Evolutionary conservation across 345 rosid genomes (phyloP), one percentile per base, ranked within the genome.

Genomic region (Dovyalis caffra): DNA sequence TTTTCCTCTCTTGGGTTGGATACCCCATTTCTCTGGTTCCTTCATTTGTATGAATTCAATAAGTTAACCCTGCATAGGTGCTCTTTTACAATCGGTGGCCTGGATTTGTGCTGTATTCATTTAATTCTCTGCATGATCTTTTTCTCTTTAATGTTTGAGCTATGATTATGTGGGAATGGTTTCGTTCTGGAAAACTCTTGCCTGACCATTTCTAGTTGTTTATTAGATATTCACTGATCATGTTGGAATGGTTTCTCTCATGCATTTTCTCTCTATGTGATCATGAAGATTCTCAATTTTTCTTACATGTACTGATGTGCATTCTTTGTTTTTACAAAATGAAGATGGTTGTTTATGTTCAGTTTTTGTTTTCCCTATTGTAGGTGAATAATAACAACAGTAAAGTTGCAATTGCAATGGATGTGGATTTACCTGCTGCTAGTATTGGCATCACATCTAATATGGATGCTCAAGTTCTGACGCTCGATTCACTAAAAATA

Each of bases 321-420:
- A n/a, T 10, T 1, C 12, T 60, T 10, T 31, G 6, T 11, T 25
- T n/a, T 60, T 60, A 60, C 64, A 60, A 60, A n/a, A 43, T 14
- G 47, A 43, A 12, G 47, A 43, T 43, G 26, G 64, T 28, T 21
- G 28, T 28, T 60, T 25, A 60, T 60, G 26, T 3, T 6, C 64
- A 60, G 11, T n/a, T n/a, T 58, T 21, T 8, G 25, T 25, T 23
- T 58, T 58, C 64, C 26, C 47, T 43, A 26, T 71, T 84, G 69
- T 81, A 86, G 89, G 84, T 66, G 70, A 74, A 72, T n/a, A 51
- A 79, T 6, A 49, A 66, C 58, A 16, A 31, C 29, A 66, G 58
- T 49, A 33, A 64, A 74, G 70, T 33, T 69, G 61, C 33, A 34
- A 74, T 18, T 70, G 82, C 49, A 69, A 47, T 45, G 23, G 69